phyloP scores from a whole-genome alignment of 2,329 filamentous ascomycete genomes.

The Microcyclospora pomicola region DNA sequence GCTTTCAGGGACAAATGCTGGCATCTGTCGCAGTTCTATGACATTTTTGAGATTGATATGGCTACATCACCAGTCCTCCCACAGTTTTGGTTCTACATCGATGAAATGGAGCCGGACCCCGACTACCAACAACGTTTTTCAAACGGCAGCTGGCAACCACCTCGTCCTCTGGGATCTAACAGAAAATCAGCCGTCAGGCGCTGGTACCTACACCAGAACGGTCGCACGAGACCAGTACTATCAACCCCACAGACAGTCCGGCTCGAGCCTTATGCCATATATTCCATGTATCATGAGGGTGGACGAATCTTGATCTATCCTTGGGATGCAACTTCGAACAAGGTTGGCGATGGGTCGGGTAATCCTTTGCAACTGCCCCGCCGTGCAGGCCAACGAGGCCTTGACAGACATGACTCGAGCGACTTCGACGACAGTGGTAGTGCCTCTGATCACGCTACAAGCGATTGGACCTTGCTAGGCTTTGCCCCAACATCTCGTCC shows the following conservation, averaged over 20 bases:
- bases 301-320: constrained; percentile 4
- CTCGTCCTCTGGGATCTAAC: constrained; percentile 1
- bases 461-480: constrained; percentile 4
- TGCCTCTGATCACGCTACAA: background rate
- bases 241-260: background rate
- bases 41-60: background rate
- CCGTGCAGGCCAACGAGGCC: background rate
- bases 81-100: constrained; percentile 1
- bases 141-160: constrained; percentile 2
- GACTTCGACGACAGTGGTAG: background rate
- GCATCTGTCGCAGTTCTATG: constrained; percentile 2
- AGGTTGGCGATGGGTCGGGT: constrained; percentile 7
- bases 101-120: background rate
- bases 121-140: background rate
- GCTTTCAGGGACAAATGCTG: background rate
- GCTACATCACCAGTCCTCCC: too few species aligned
- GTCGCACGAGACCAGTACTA: background rate
- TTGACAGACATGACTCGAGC: background rate
- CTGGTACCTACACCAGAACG: background rate
- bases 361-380: background rate
- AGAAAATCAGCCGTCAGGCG: background rate
- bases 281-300: constrained; percentile 8
- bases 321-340: constrained; percentile 5
- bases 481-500: background rate
- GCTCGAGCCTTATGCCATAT: background rate